A percentile compares a stretch with the other conserved stretches of the same genome.
These are phyloP conservation scores for Fusarium tanahbumbuense DNA, from an alignment of 2,329 filamentous ascomycete genomes.

Conservation along the genomic window DNA sequence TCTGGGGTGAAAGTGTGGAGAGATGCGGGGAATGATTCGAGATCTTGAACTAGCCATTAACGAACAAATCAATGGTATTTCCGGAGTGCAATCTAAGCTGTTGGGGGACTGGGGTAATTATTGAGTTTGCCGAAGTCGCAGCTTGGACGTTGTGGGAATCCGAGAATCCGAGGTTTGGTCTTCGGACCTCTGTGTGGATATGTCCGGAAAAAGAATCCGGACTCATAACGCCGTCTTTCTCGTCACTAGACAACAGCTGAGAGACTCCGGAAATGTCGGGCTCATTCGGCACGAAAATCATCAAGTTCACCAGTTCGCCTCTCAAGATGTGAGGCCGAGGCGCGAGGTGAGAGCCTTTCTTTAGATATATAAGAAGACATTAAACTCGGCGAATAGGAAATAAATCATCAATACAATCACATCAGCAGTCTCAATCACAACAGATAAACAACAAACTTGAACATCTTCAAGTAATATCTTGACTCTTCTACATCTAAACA, in stretches of 20 bases:
- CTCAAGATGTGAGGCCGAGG: slow-evolving; percentile 7
- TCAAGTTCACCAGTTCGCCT: background rate
- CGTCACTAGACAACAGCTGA: rapidly evolving
- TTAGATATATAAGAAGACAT: slow-evolving; percentile 22
- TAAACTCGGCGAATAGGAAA: background rate
- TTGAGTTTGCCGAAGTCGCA: background rate
- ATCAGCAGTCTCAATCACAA: background rate
- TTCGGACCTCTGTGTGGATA: background rate
- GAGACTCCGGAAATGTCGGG: slow-evolving; percentile 9
- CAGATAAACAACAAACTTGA: background rate
- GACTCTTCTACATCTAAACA: background rate
- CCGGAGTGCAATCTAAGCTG: background rate
- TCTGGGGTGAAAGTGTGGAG: slow-evolving; percentile 24
- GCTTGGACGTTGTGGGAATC: background rate
- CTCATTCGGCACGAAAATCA: slow-evolving; percentile 1
- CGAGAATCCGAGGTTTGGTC: background rate
- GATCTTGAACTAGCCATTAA: background rate
- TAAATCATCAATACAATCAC: slow-evolving; percentile 9
- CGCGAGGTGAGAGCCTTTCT: background rate
- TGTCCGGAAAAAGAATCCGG: background rate
- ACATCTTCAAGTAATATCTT: background rate
- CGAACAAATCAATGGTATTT: slow-evolving; percentile 2
- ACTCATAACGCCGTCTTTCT: rapidly evolving
- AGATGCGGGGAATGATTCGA: slow-evolving; percentile 24
- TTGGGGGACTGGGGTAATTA: background rate